A percentile compares a stretch with the other conserved stretches of the same genome.
Evolutionary conservation across 495 filamentous ascomycete species (phyloP).

Genomic region (Penicillium paxilli): DNA sequence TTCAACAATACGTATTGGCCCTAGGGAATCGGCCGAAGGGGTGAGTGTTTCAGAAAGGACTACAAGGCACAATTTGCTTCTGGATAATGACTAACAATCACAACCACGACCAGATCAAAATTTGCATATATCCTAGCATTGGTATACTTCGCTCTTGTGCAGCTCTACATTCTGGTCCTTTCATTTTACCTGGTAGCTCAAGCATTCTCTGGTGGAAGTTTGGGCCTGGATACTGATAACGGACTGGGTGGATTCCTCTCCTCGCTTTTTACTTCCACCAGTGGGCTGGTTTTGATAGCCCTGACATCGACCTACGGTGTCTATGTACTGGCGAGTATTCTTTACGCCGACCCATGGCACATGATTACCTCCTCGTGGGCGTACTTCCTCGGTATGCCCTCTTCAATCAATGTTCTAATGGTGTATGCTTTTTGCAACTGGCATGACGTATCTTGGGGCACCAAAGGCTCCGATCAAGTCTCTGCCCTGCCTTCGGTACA

Average conservation of each 20-base stretch:
- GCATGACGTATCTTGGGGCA: neutral
- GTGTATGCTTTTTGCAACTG: neutral
- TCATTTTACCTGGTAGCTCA: slow-evolving; percentile 79
- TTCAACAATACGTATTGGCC: slow-evolving; percentile 86
- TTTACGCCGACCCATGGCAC: neutral
- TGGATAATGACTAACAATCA: neutral
- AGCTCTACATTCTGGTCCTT: slow-evolving; percentile 77
- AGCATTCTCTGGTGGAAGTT: slow-evolving; percentile 59
- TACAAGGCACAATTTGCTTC: neutral
- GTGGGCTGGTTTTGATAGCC: neutral
- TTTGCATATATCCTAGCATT: slow-evolving; percentile 73
- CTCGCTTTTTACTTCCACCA: slow-evolving; percentile 71
- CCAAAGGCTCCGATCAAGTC: neutral
- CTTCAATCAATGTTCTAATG: neutral
- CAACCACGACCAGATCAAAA: slow-evolving; percentile 53
- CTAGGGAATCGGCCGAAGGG: slow-evolving; percentile 88
- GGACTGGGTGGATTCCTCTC: slow-evolving; percentile 48
- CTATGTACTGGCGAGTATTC: neutral
- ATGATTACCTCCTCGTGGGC: neutral
- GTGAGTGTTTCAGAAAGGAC: slow-evolving; percentile 24
- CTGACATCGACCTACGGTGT: neutral
- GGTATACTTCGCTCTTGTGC: slow-evolving; percentile 66
- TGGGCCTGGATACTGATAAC: slow-evolving; percentile 47
- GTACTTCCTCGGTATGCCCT: neutral
- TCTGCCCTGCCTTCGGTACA: neutral